phyloP scores from a whole-genome alignment of 2,329 filamentous ascomycete species.

The Thielaviopsis punctulata region DNA sequence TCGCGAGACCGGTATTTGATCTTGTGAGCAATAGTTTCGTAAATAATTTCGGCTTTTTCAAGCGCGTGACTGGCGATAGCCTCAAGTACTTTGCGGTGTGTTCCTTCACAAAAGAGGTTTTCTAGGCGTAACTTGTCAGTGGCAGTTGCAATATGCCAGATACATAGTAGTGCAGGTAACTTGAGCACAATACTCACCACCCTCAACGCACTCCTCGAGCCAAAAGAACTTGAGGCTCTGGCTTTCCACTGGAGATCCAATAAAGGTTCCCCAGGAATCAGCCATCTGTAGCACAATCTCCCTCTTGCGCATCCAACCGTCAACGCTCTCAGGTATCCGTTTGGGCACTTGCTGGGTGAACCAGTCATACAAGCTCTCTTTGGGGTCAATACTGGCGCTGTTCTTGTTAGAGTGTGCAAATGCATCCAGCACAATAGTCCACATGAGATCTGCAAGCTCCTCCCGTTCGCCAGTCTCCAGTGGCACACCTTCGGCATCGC shows the following conservation, averaged over 20 bases:
- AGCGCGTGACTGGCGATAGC: conserved; percentile 40
- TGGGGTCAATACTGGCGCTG: conserved; percentile 27
- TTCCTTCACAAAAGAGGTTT: conserved; percentile 42
- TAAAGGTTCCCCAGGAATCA: conserved; percentile 53
- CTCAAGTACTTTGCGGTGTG: conserved; percentile 40
- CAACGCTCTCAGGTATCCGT: conserved; percentile 29
- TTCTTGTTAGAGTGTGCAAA: conserved; percentile 48
- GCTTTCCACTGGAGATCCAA: conserved; percentile 43
- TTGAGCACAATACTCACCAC: conserved; percentile 24
- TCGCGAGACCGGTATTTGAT: not conserved
- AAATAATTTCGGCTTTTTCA: conserved; percentile 33
- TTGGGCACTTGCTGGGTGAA: conserved; percentile 28
- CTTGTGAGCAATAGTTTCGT: conserved; percentile 4
- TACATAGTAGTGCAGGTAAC: not conserved
- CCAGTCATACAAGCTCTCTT: conserved; percentile 36
- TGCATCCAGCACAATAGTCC: conserved; percentile 50
- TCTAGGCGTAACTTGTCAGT: conserved; percentile 23
- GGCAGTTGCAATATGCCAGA: not conserved
- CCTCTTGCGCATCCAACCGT: conserved; percentile 24
- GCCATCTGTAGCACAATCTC: conserved; percentile 33
- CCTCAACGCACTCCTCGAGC: conserved; percentile 63
- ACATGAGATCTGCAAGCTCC: conserved; percentile 36
- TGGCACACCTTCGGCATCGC: conserved; percentile 36
- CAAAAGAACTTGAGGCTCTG: conserved; percentile 65
- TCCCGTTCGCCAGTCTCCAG: conserved; percentile 31